Base-by-base conservation (phyloP, 1,139 yeast species). In the Insectozyma bohioensis region DNA sequence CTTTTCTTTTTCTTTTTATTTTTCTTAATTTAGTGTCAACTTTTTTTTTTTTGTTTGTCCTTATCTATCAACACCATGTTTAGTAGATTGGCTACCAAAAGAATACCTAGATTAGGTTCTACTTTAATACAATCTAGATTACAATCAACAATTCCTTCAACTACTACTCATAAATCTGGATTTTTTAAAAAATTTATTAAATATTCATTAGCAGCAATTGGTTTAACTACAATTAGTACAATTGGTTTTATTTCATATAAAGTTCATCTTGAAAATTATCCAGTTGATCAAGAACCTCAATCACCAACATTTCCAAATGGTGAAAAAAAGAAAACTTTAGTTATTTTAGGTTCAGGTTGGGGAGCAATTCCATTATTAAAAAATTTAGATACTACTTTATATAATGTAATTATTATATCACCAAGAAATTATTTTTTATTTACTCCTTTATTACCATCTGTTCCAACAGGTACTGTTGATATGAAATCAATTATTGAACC, bases 331-430 rank as follows among this genome's bases (percentile, higher is more conserved):
- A 88, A 90, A 67, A 86, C 90, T 25, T 64, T 88, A 52, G 94
- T 88, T 34, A 79, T 88, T 45, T 73, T 88, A 47, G 97, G 97
- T 38, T 78, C 95, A 26, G 97, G 97, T 35, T 88, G 97, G 97
- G 97, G 95, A 35, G 76, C 95, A 10, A 78, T 84, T 29, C 76
- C 90, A 3, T 63, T 88, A 44, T 70, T 88, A 59, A 87, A 86
- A 67, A 77, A 80, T 56, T 69, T 88, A 56, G 95, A 88, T 58
- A 82, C 96, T 33, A 67, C 88, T 27, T 67, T 81, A 56, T 88
- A 87, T 65, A 86, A 90, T 56, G 95, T 88, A 34, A 79, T 85
- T 34, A 80, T 88, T 33, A 82, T 88, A 31, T 86, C 95, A 20
- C 96, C 97, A 40, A 78, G 97, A 67, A 88, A 87, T 72, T 88